A percentile compares a stretch with the other conserved stretches of the same genome.
Conservation (phyloP, 768 basidiomycete genomes). For the Agrocybe pediades region DNA sequence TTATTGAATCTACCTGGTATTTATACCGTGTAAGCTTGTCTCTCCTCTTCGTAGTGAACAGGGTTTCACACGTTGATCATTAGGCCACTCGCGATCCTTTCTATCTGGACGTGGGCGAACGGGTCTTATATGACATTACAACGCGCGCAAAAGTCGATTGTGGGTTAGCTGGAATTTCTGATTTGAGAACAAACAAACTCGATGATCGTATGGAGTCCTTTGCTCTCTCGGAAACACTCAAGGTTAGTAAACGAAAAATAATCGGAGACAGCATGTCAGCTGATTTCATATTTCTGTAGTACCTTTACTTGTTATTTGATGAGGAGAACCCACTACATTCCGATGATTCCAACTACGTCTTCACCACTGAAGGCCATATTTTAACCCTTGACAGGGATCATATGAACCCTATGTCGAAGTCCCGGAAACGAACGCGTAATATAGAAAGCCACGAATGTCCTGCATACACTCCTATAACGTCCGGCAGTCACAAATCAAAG, state of each 20-base stretch:
- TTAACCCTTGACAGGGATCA: slow-evolving; percentile 61
- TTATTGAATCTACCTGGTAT: slow-evolving; percentile 96
- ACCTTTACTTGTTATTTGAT: slow-evolving; percentile 91
- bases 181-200: slow-evolving; percentile 73
- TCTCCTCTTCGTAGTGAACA: neutral
- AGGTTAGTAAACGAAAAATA: slow-evolving; percentile 47
- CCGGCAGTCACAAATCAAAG: slow-evolving; percentile 29
- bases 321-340: slow-evolving; percentile 74
- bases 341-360: slow-evolving; percentile 85
- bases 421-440: slow-evolving; percentile 61
- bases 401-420: slow-evolving; percentile 57
- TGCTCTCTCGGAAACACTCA: slow-evolving; percentile 89
- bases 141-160: slow-evolving; percentile 80
- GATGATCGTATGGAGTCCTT: slow-evolving; percentile 99
- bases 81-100: slow-evolving; percentile 92
- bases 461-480: slow-evolving; percentile 52
- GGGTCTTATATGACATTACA: slow-evolving; percentile 74
- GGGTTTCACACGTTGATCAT: slow-evolving; percentile 10
- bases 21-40: slow-evolving; percentile 72
- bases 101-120: slow-evolving; percentile 90
- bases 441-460: slow-evolving; percentile 77
- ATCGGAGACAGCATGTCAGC: neutral
- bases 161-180: slow-evolving; percentile 80
- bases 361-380: slow-evolving; percentile 95
- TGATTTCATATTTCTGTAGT: slow-evolving; percentile 46